Conservation (phyloP, 2,329 filamentous ascomycete genomes). For the Trichoderma simmonsii region DNA sequence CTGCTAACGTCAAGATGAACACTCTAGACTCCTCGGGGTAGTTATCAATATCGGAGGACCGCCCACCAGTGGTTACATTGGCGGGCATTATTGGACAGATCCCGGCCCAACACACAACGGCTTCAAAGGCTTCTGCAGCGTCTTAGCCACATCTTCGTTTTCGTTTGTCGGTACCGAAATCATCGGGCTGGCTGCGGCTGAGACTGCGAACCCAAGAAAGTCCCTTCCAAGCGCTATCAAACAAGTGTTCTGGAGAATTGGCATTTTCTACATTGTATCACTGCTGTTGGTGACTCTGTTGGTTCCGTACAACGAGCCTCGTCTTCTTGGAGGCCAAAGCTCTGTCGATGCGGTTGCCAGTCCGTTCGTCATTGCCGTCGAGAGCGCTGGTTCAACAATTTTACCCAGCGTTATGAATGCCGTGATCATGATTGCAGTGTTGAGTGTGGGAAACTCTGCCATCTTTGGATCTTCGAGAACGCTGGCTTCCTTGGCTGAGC, state of each 20-base stretch:
- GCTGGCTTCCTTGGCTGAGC: not conserved
- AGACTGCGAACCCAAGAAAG: conserved; percentile 1
- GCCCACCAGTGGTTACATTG: not conserved
- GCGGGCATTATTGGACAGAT: not conserved
- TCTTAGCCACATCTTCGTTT: not conserved
- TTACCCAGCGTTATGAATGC: conserved; percentile 4
- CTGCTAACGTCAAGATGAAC: not conserved
- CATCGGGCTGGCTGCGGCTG: not conserved
- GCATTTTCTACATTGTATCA: conserved; percentile 1
- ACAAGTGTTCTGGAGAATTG: conserved; percentile 6
- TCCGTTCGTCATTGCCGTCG: not conserved
- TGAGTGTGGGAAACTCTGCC: conserved; percentile 7
- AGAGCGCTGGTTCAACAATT: not conserved
- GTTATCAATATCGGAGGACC: conserved; percentile 6
- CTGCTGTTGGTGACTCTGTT: not conserved
- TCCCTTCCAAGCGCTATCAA: conserved; percentile 3
- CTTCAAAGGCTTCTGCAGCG: conserved; percentile 5
- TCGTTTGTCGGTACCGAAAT: conserved; percentile 3
- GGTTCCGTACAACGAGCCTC: not conserved
- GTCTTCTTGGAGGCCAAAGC: not conserved
- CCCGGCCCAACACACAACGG: not conserved
- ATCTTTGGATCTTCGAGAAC: conserved; percentile 1
- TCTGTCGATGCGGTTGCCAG: not conserved
- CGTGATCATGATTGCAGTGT: not conserved
- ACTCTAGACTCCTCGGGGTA: not conserved